Evolutionary conservation across 176 grass and related monocot genomes (phyloP).

Genomic region (Alloteropsis semialata): DNA sequence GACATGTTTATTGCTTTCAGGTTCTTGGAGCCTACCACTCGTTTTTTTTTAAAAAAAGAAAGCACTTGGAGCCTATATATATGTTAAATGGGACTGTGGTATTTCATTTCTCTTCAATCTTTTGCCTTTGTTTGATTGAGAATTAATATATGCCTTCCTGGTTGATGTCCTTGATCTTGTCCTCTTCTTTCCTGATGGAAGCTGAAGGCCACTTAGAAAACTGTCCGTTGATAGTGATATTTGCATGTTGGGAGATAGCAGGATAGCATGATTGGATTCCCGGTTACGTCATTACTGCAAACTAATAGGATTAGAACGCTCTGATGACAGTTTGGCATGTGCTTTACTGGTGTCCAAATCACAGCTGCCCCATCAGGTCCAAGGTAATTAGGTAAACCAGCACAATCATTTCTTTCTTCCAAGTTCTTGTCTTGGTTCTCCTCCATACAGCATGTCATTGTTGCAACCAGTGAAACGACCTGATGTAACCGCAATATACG

Average conservation of each 20-base stretch:
- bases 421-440: slow-evolving; percentile 6
- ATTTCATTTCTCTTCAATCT: neutral
- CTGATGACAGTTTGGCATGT: slow-evolving; percentile 27
- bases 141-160: neutral
- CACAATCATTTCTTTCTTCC: slow-evolving; percentile 22
- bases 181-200: slow-evolving; percentile 20
- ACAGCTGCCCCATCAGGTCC: slow-evolving; percentile 18
- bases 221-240: slow-evolving; percentile 10
- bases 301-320: slow-evolving; percentile 22
- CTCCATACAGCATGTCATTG: slow-evolving; percentile 18
- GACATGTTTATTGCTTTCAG: neutral
- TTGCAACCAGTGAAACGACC: slow-evolving; percentile 25
- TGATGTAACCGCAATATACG: slow-evolving; percentile 27
- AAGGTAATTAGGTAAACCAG: slow-evolving; percentile 23
- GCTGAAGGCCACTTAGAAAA: slow-evolving; percentile 19
- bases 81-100: neutral
- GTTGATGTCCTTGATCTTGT: slow-evolving; percentile 9
- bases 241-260: slow-evolving; percentile 14
- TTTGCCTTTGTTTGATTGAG: slow-evolving; percentile 19
- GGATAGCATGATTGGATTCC: slow-evolving; percentile 32
- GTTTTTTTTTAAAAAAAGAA: neutral
- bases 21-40: slow-evolving; percentile 18
- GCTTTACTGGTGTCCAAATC: slow-evolving; percentile 31
- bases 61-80: neutral
- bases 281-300: slow-evolving; percentile 25